Percentiles rank a stretch among this genome's conserved stretches.
phyloP scores from a whole-genome alignment of 1,139 yeast species.

The Protomyces gravidus region DNA sequence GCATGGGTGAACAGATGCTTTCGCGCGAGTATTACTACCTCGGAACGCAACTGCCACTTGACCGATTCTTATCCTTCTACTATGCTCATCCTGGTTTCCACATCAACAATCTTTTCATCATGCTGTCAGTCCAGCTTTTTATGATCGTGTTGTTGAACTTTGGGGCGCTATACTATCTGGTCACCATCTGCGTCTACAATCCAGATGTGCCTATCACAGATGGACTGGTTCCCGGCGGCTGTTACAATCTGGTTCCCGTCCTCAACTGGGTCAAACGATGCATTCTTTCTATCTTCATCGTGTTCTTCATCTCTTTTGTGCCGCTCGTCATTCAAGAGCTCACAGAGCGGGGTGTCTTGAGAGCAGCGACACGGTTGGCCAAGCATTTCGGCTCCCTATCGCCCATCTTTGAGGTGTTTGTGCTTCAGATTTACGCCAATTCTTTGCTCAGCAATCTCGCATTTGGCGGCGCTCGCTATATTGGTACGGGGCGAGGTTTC shows the following conservation, averaged over 20 bases:
- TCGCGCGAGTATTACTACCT: conserved; percentile 96
- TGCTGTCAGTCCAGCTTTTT: conserved; percentile 85
- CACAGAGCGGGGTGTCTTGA: conserved; percentile 97
- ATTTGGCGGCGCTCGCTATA: conserved; percentile 99
- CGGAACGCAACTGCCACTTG: conserved; percentile 95
- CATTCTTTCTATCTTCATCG: conserved; percentile 95
- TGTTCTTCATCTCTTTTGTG: conserved; percentile 92
- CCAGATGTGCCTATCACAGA: conserved; percentile 82
- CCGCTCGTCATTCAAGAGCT: conserved; percentile 96
- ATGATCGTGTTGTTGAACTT: conserved; percentile 87
- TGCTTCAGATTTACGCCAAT: conserved; percentile 94
- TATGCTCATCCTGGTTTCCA: conserved; percentile 99
- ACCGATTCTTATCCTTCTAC: conserved; percentile 94
- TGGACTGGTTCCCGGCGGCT: conserved; percentile 78
- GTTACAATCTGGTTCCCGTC: conserved; percentile 87
- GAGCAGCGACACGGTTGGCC: conserved; percentile 82
- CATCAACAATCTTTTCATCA: conserved; percentile 91
- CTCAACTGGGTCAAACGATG: conserved; percentile 97
- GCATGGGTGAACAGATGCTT: conserved; percentile 99
- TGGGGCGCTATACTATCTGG: conserved; percentile 85
- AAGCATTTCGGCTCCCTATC: conserved; percentile 88
- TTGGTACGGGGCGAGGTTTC: conserved; percentile 98
- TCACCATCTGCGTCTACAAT: conserved; percentile 79
- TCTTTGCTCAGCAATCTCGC: conserved; percentile 86
- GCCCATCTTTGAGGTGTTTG: conserved; percentile 96